Conservation (phyloP, 257 asterid species). For the Capsicum pubescens region DNA sequence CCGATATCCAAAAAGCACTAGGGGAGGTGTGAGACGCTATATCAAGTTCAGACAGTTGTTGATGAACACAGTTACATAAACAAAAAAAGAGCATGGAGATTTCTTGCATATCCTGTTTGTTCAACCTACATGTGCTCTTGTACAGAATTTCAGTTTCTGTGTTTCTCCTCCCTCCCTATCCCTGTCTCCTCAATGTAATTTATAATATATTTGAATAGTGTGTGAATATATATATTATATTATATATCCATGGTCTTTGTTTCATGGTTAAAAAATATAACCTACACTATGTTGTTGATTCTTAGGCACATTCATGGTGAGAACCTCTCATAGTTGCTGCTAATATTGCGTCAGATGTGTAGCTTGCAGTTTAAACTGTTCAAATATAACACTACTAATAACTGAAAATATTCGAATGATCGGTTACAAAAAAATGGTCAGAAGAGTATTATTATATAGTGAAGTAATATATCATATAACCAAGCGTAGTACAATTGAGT, state of each 20-base stretch:
- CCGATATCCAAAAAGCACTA: conserved; percentile 66
- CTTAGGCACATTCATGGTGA: background rate
- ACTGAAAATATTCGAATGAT: background rate
- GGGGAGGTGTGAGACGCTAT: conserved; percentile 50
- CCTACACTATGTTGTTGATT: background rate
- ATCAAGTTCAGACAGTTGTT: background rate
- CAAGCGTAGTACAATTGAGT: background rate
- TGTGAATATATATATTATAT: background rate
- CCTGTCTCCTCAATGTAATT: background rate
- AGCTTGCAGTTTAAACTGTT: background rate
- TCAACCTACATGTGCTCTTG: background rate
- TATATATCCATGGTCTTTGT: background rate
- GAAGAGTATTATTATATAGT: background rate
- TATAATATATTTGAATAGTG: background rate
- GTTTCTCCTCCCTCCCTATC: background rate
- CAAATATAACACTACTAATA: no score
- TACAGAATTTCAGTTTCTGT: background rate
- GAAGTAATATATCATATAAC: background rate
- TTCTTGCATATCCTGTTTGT: conserved; percentile 6
- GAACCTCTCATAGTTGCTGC: background rate
- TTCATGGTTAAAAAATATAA: background rate
- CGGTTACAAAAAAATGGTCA: background rate
- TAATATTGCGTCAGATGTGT: background rate
- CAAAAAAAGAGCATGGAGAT: background rate
- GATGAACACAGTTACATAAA: background rate